Conservation (phyloP, 495 filamentous ascomycete species). For the Chaetomium fimeti region DNA sequence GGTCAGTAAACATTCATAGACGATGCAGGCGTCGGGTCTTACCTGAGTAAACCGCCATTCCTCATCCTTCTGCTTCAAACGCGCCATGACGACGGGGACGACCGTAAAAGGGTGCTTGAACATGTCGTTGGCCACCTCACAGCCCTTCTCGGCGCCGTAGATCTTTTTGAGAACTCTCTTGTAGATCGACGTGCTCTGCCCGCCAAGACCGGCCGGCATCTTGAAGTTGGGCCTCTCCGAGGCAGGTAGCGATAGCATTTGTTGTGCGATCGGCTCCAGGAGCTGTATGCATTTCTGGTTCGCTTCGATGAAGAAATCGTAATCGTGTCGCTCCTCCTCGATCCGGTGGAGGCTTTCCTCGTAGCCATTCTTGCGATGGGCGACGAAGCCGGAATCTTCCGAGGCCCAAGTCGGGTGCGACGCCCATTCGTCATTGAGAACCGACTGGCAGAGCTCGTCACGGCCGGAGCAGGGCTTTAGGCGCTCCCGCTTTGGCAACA, state of each 20-base stretch:
- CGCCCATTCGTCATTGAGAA: slow-evolving; percentile 97
- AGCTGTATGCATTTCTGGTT: slow-evolving; percentile 90
- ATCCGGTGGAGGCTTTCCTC: slow-evolving; percentile 94
- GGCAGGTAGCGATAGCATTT: slow-evolving; percentile 70
- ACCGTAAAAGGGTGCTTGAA: slow-evolving; percentile 77
- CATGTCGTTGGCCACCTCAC: slow-evolving; percentile 77
- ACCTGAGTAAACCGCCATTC: slow-evolving; percentile 90
- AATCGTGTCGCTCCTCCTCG: slow-evolving; percentile 97
- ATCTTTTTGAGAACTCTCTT: slow-evolving; percentile 97
- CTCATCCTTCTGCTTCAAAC: slow-evolving; percentile 89
- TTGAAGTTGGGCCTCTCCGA: slow-evolving; percentile 70
- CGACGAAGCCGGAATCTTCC: slow-evolving; percentile 96
- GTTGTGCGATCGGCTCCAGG: slow-evolving; percentile 87
- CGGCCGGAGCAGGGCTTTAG: slow-evolving; percentile 87
- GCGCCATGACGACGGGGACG: slow-evolving; percentile 78
- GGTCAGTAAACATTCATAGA: slow-evolving; percentile 20
- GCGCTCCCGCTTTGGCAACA: slow-evolving; percentile 84
- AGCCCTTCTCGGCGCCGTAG: slow-evolving; percentile 82
- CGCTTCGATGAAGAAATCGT: slow-evolving; percentile 96
- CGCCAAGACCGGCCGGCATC: slow-evolving; percentile 79
- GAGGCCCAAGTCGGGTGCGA: slow-evolving; percentile 99
- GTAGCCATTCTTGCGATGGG: slow-evolving; percentile 90
- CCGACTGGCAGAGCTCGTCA: slow-evolving; percentile 85
- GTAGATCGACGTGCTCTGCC: slow-evolving; percentile 93
- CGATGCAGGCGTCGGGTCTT: not conserved